Evolutionary conservation across 345 rosid genomes (phyloP).

Genomic region (Eutrema yunnanense): DNA sequence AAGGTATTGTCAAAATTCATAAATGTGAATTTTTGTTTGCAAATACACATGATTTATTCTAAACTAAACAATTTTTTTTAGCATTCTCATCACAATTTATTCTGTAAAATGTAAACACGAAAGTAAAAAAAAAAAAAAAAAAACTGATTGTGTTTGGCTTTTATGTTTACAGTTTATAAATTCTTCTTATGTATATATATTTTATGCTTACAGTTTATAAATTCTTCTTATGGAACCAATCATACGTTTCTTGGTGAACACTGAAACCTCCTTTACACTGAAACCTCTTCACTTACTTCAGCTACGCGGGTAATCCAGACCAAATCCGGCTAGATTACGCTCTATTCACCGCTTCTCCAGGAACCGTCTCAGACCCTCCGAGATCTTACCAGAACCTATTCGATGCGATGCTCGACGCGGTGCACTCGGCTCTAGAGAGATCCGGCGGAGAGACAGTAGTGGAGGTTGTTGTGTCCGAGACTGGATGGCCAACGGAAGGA

Average conservation of each 20-base stretch:
- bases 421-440: constrained; percentile 33
- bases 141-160: too few species aligned
- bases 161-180: too few species aligned
- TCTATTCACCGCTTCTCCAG: constrained; percentile 25
- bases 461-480: constrained; percentile 35
- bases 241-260: constrained; percentile 31
- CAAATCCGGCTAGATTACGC: constrained; percentile 35
- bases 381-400: constrained; percentile 26
- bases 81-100: too few species aligned
- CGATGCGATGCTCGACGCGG: constrained; percentile 26
- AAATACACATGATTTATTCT: too few species aligned
- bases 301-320: constrained; percentile 1
- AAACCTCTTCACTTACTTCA: constrained; percentile 32
- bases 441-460: constrained; percentile 29
- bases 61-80: too few species aligned
- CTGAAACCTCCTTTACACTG: constrained; percentile 37
- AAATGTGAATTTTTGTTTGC: too few species aligned
- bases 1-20: background rate
- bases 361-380: constrained; percentile 24
- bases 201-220: too few species aligned
- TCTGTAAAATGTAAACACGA: too few species aligned
- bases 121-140: too few species aligned
- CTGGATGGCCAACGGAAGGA: constrained; percentile 37
- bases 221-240: constrained; percentile 28
- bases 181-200: too few species aligned